These are phyloP conservation scores for Penicillium sp. DNA, from an alignment of 2,329 filamentous ascomycete genomes.

Conservation along the genomic window DNA sequence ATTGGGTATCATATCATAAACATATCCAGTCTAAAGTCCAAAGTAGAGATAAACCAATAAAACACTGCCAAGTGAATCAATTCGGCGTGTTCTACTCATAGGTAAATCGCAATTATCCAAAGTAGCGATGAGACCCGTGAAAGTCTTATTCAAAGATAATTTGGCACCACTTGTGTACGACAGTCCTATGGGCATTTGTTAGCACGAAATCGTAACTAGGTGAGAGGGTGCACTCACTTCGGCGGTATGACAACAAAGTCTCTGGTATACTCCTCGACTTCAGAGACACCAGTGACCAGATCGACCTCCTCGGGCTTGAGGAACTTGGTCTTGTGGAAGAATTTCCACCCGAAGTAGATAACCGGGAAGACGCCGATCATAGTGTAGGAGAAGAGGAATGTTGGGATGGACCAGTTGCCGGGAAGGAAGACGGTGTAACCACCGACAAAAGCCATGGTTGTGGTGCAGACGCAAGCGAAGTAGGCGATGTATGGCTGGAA, in stretches of 20 bases:
- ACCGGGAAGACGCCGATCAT: constrained; percentile 71
- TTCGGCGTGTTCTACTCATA: background rate
- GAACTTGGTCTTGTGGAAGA: constrained; percentile 63
- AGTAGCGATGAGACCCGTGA: background rate
- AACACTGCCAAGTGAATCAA: too few species aligned
- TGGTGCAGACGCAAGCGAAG: constrained; percentile 62
- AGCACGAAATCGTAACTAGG: background rate
- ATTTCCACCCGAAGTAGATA: constrained; percentile 70
- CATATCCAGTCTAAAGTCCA: background rate
- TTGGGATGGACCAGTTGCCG: constrained; percentile 64
- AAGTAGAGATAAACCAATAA: background rate
- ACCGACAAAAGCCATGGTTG: constrained; percentile 71
- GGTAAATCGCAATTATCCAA: background rate
- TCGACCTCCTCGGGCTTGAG: constrained; percentile 61
- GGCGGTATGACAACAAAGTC: constrained; percentile 58
- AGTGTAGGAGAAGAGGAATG: constrained; percentile 75
- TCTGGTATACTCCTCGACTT: constrained; percentile 67
- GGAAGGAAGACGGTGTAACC: constrained; percentile 76
- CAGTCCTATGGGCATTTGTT: constrained; percentile 24
- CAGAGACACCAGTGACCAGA: constrained; percentile 60
- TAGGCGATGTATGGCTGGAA: constrained; percentile 72
- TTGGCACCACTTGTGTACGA: constrained; percentile 21
- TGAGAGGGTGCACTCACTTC: constrained; percentile 44
- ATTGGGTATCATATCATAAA: constrained; percentile 6
- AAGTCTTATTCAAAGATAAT: constrained; percentile 22